These are phyloP conservation scores for Lyophyllum decastes DNA, from an alignment of 768 basidiomycete genomes.

Conservation along the genomic window DNA sequence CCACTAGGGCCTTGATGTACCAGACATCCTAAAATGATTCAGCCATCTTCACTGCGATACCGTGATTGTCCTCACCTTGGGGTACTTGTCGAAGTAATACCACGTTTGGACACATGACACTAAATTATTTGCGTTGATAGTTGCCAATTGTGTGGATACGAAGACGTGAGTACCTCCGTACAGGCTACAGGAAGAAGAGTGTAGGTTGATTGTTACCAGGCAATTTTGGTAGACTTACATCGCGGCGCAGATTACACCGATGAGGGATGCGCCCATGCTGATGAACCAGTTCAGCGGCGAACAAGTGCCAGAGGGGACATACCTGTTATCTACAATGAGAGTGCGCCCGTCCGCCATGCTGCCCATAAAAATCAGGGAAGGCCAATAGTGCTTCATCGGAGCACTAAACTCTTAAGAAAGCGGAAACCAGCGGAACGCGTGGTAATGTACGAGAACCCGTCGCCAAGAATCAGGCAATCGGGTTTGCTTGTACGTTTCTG, in stretches of 20 bases:
- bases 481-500: slow-evolving; percentile 16
- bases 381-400: slow-evolving; percentile 17
- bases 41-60: slow-evolving; percentile 7
- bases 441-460: slow-evolving; percentile 22
- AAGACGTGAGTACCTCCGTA: slow-evolving; percentile 47
- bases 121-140: slow-evolving; percentile 21
- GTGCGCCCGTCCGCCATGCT: slow-evolving; percentile 18
- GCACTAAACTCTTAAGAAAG: slow-evolving; percentile 26
- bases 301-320: slow-evolving; percentile 15
- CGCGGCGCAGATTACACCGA: slow-evolving; percentile 50
- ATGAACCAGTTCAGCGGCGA: background rate
- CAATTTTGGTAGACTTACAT: slow-evolving; percentile 32
- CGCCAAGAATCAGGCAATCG: slow-evolving; percentile 10
- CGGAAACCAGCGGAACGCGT: slow-evolving; percentile 15
- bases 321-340: slow-evolving; percentile 37
- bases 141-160: background rate
- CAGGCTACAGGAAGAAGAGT: slow-evolving; percentile 33
- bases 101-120: slow-evolving; percentile 59
- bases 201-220: background rate
- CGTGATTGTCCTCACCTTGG: slow-evolving; percentile 27
- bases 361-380: slow-evolving; percentile 4
- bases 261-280: slow-evolving; percentile 53
- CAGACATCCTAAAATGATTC: slow-evolving; percentile 38
- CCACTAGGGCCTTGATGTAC: slow-evolving; percentile 53
- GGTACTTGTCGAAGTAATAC: slow-evolving; percentile 55